Evolutionary conservation across 495 filamentous ascomycete genomes (phyloP).

Genomic region (Cercophora sp.): DNA sequence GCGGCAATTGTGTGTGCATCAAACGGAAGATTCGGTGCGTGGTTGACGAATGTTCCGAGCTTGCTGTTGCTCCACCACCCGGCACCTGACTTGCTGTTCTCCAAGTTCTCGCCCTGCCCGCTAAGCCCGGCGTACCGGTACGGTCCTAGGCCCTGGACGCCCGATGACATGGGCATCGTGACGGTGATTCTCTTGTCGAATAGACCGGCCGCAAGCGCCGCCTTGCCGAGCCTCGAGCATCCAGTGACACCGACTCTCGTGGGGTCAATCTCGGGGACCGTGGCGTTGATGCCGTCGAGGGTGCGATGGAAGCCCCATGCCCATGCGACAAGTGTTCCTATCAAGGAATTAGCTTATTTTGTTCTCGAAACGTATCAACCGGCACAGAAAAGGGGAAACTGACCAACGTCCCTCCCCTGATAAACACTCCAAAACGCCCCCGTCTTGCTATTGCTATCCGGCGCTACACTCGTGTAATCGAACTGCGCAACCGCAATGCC

Average conservation of each 20-base stretch:
- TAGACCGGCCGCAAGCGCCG: slow-evolving; percentile 47
- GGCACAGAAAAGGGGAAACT: neutral
- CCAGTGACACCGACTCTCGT: slow-evolving; percentile 48
- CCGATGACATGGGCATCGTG: slow-evolving; percentile 54
- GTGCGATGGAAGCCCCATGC: slow-evolving; percentile 53
- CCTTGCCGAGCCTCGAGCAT: slow-evolving; percentile 51
- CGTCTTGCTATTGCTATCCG: slow-evolving; percentile 49
- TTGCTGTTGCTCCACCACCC: slow-evolving; percentile 49
- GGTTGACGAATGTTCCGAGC: slow-evolving; percentile 47
- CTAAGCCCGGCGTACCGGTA: slow-evolving; percentile 49
- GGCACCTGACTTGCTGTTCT: slow-evolving; percentile 52
- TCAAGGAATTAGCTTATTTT: neutral
- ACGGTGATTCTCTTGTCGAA: slow-evolving; percentile 51
- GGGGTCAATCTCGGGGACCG: slow-evolving; percentile 46
- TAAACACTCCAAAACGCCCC: slow-evolving; percentile 52
- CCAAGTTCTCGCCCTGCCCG: slow-evolving; percentile 51
- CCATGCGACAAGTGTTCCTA: slow-evolving; percentile 50
- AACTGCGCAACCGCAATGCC: slow-evolving; percentile 51
- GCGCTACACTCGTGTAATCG: slow-evolving; percentile 46
- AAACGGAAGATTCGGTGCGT: slow-evolving; percentile 46
- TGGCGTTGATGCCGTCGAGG: slow-evolving; percentile 48
- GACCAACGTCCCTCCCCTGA: slow-evolving; percentile 50
- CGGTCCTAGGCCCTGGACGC: slow-evolving; percentile 49
- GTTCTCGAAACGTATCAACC: neutral
- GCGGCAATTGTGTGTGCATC: slow-evolving; percentile 53